Base-by-base conservation (phyloP, 2,329 filamentous ascomycete genomes). In the Sporothrix phasma region DNA sequence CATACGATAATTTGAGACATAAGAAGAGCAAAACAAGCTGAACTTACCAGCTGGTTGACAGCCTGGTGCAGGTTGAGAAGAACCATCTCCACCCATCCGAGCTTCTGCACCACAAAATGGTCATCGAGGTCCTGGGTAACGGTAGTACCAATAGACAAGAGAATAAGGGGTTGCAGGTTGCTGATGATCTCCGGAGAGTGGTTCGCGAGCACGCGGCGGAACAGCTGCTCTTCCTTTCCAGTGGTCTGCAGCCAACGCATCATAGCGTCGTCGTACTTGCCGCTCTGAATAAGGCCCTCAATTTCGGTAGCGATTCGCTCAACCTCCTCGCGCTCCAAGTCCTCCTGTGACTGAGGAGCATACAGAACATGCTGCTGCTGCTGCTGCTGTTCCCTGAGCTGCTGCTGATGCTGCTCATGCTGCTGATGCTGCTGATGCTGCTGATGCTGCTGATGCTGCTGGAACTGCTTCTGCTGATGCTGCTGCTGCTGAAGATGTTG, bases 211-310 rank as follows among this genome's bases (percentile, higher is more conserved):
- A 81, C 81, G 67, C 79, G 76, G 37, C 81, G 78, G 73, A 88
- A 89, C 61, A 88, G 81, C 66, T 86, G 82, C 65, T 85, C 80
- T 71, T 86, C 81, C 56, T 72, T 71, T 39, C 82, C 80, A 17
- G 80, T 81, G 68, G 81, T 68, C 73, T 89, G 86, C 64, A 88
- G 81, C 86, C 86, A 88, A 66, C 82, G 81, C 64, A 88, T 80
- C 72, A 87, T 80, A 47, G 84, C 86, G 62, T 83, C 81, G 70
- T 88, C 85, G 64, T 82, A 81, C 41, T 83, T 81, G 24, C 83
- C 83, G 34, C 82, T 79, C 41, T 81, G 78, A 75, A 94, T 85
- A 49, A 85, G 76, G 58, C 78, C 75, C 59, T 85, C 84, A 65
- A 93, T 86, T 26, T 79, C 76, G 19, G 83, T 79, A 24, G 88